These are phyloP conservation scores for Amphirosellinia nigrospora DNA, from an alignment of 495 filamentous ascomycete species.

Conservation along the genomic window DNA sequence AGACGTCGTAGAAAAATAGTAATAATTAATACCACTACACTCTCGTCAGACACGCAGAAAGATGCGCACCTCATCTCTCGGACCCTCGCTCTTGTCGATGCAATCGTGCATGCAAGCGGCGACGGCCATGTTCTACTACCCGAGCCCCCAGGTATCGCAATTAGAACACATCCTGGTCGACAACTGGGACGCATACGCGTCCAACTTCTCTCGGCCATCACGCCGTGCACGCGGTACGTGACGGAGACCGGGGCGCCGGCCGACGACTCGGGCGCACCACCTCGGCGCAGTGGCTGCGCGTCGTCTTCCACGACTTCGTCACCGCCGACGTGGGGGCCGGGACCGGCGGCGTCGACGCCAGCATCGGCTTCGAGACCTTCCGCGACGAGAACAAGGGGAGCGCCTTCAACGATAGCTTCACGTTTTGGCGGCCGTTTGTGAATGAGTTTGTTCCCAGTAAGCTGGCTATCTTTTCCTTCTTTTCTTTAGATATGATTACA, in stretches of 20 bases:
- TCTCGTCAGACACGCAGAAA: not conserved
- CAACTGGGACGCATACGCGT: slow-evolving; percentile 41
- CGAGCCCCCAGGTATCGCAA: slow-evolving; percentile 31
- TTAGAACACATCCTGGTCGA: slow-evolving; percentile 45
- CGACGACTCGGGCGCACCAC: slow-evolving; percentile 50
- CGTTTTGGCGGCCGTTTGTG: slow-evolving; percentile 46
- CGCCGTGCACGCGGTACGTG: slow-evolving; percentile 41
- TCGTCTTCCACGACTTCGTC: slow-evolving; percentile 62
- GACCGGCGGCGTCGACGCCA: slow-evolving; percentile 57
- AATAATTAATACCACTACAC: not conserved
- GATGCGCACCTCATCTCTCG: not conserved
- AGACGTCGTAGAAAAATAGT: not conserved
- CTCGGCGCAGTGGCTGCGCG: slow-evolving; percentile 58
- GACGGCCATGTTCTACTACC: slow-evolving; percentile 42
- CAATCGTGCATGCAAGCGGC: not conserved
- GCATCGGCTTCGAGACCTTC: slow-evolving; percentile 53
- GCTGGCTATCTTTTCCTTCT: not conserved
- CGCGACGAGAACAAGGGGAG: slow-evolving; percentile 52
- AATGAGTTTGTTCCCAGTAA: slow-evolving; percentile 40
- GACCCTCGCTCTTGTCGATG: not conserved
- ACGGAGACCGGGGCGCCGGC: slow-evolving; percentile 40
- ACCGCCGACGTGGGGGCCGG: slow-evolving; percentile 50
- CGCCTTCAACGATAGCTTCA: slow-evolving; percentile 56
- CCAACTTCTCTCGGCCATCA: slow-evolving; percentile 42
- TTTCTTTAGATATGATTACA: not conserved